Evolutionary conservation across 176 grass and related monocot genomes (phyloP).

Genomic region (Aegilops longissima): DNA sequence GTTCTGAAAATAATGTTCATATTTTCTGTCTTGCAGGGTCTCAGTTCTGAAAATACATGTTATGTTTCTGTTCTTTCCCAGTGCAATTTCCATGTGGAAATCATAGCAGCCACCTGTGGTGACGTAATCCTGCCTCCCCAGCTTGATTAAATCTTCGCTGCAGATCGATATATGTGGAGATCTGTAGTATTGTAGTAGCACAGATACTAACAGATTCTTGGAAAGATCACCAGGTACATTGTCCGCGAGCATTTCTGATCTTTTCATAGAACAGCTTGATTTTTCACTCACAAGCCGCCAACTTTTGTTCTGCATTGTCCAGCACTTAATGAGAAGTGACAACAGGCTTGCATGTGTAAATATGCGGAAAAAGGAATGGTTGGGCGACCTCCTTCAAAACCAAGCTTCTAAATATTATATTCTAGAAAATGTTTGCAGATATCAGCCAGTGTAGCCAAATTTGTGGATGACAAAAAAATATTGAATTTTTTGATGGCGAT

Average conservation of each 20-base stretch:
- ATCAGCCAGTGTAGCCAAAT: not conserved
- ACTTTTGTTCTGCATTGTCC: not conserved
- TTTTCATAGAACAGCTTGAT: not conserved
- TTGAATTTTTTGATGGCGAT: no score
- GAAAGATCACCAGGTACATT: not conserved
- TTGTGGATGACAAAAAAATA: not conserved
- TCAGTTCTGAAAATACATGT: not conserved
- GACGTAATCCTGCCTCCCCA: not conserved
- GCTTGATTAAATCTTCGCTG: not conserved
- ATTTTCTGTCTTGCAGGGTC: not conserved
- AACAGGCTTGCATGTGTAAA: not conserved
- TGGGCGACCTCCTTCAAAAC: not conserved
- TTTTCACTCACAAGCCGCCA: not conserved
- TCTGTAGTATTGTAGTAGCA: not conserved
- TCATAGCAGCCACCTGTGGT: not conserved
- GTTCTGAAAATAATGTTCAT: not conserved
- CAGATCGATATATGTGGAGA: not conserved
- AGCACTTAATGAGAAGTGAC: not conserved
- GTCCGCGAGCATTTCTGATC: not conserved
- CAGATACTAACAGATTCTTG: not conserved
- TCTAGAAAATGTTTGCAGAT: not conserved
- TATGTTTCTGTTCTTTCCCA: not conserved
- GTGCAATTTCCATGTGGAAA: not conserved
- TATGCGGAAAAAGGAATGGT: not conserved
- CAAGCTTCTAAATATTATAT: not conserved